Evolutionary conservation across 1,284 basidiomycete species (phyloP).

Genomic region (Irpex rosettiformis): DNA sequence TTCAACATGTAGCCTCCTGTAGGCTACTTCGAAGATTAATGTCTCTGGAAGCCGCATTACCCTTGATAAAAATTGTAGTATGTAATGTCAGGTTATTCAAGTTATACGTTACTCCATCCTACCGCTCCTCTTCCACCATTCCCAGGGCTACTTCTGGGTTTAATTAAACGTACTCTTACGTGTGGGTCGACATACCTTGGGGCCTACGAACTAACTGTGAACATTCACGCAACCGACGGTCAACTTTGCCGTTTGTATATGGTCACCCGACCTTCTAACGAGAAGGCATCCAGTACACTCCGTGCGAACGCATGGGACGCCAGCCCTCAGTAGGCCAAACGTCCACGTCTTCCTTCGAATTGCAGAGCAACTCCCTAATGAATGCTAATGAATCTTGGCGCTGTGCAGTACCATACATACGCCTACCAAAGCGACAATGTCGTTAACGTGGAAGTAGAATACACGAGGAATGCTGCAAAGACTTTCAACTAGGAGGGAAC

Average conservation of each 20-base stretch:
- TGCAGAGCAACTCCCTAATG: too few species aligned
- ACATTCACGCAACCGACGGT: background rate
- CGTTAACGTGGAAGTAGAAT: too few species aligned
- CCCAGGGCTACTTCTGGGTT: background rate
- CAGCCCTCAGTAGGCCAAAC: too few species aligned
- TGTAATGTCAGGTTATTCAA: background rate
- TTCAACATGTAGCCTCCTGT: too few species aligned
- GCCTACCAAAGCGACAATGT: too few species aligned
- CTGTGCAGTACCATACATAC: too few species aligned
- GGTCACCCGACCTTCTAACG: background rate
- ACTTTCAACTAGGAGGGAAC: background rate
- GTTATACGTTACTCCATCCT: background rate
- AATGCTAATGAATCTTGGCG: too few species aligned
- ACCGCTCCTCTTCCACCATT: background rate
- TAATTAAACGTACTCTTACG: background rate
- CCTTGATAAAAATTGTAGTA: background rate
- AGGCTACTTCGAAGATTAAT: background rate
- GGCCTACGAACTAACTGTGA: background rate
- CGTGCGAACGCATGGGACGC: background rate
- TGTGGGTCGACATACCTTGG: background rate
- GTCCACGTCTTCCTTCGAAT: background rate
- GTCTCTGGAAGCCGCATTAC: background rate
- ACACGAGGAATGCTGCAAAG: too few species aligned
- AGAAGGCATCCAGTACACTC: background rate
- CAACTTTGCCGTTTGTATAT: background rate